phyloP scores from a whole-genome alignment of 495 filamentous ascomycete genomes.

The Lophiostoma macrostomum region DNA sequence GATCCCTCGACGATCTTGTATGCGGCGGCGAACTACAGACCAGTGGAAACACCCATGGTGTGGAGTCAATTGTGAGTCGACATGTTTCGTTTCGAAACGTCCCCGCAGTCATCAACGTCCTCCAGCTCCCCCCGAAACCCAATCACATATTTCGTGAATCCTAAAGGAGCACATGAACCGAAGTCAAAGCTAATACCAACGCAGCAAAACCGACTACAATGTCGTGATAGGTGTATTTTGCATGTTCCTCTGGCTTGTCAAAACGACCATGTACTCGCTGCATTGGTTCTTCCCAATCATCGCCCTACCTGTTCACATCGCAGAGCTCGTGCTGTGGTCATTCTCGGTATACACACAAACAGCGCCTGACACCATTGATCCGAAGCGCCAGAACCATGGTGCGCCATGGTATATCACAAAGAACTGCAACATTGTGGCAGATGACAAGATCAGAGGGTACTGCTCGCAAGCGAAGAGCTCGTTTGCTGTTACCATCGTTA shows the following conservation, averaged over 20 bases:
- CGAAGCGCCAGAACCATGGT: constrained; percentile 60
- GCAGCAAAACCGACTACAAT: constrained; percentile 75
- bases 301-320: constrained; percentile 55
- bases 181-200: constrained; percentile 25
- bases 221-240: constrained; percentile 76
- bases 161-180: too few species aligned
- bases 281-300: constrained; percentile 70
- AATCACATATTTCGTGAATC: too few species aligned
- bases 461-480: constrained; percentile 74
- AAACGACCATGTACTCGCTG: constrained; percentile 66
- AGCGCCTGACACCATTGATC: constrained; percentile 75
- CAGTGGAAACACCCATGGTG: constrained; percentile 66
- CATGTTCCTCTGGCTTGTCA: constrained; percentile 64
- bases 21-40: constrained; percentile 69
- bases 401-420: constrained; percentile 83
- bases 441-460: constrained; percentile 55
- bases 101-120: too few species aligned
- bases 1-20: constrained; percentile 69
- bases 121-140: too few species aligned
- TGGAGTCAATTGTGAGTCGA: constrained; percentile 71
- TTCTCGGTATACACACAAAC: constrained; percentile 70
- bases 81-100: too few species aligned
- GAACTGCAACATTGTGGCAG: constrained; percentile 63
- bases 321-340: constrained; percentile 61
- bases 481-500: constrained; percentile 66